Percentiles rank a stretch among this genome's conserved stretches.
These are phyloP conservation scores for Albophoma yamanashiensis DNA, from an alignment of 2,329 filamentous ascomycete genomes.

Conservation along the genomic window DNA sequence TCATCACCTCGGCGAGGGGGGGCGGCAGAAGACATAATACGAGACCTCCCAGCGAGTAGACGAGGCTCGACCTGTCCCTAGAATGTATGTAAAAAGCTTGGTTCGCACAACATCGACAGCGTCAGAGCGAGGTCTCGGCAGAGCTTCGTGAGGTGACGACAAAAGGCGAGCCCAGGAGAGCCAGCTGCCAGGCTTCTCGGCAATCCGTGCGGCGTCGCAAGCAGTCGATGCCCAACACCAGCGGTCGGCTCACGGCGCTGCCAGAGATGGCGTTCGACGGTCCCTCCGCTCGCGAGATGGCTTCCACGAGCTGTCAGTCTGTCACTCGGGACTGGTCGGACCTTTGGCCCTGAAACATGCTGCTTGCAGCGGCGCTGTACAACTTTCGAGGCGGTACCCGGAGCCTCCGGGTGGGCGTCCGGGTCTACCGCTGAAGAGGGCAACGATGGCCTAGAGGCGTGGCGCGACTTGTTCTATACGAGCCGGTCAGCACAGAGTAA, in stretches of 20 bases:
- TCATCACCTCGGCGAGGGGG: not conserved
- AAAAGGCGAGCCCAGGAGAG: not conserved
- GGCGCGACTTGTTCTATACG: not conserved
- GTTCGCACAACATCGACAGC: not conserved
- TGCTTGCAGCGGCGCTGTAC: not conserved
- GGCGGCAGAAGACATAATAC: not conserved
- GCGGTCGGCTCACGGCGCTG: not conserved
- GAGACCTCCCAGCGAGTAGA: not conserved
- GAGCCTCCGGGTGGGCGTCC: not conserved
- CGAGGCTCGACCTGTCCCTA: not conserved
- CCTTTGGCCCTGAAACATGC: not conserved
- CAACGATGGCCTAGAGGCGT: not conserved
- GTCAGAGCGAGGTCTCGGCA: not conserved
- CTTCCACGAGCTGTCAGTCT: not conserved
- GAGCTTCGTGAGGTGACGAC: not conserved
- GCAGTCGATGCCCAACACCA: not conserved
- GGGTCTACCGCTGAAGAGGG: not conserved
- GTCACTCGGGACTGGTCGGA: not conserved
- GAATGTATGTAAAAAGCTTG: not conserved
- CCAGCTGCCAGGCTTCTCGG: not conserved
- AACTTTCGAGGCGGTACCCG: not conserved
- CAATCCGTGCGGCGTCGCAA: not conserved
- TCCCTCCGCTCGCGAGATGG: not conserved
- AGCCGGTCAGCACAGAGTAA: not conserved
- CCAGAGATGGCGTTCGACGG: not conserved